Base-by-base conservation (phyloP, 139 green algal species). In the Chlamydomonas sp. region DNA sequence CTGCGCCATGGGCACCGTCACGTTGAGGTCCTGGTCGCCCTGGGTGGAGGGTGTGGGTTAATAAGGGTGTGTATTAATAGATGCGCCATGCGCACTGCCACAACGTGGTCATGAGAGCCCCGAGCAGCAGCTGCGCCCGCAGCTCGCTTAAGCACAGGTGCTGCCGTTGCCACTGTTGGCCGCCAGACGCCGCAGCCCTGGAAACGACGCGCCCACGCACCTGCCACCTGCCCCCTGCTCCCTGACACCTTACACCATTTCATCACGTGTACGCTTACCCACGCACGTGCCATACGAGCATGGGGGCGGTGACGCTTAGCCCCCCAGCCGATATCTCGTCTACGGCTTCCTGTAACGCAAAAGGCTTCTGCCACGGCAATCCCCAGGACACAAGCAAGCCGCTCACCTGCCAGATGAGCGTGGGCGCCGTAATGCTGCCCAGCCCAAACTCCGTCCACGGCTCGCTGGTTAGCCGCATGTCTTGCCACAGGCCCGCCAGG, bases 391-490 rank as follows among this genome's bases (percentile, higher is more conserved):
- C 75, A 57, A 3, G 57, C 8, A 2, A 18, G 57, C 9, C 9
- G 14, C 64, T 49, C 15, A 79, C 81, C 81, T 86, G 81, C 81
- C 81, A 86, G 8, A 86, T 77, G 60, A 86, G 69, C 69, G 81
- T 86, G 81, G 81, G 81, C 59, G 69, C 81, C 2, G 59, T 79
- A 59, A 86, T 86, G 18, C 69, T 59, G 59, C 61, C 81, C 59
- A 86, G 81, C 31, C 59, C 59, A 68, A 86, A 69, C 6, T 60
- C 68, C 31, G 31, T 49, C 81, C 81, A 86, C 16, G 81, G 81
- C 81, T 86, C 81, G 5, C 59, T 72, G 0, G 81, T 86, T 8
- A 86, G 81, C 69, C 81, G 68, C 81, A 86, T 86, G 69, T 86
- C 81, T 5, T 2, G 49, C 68, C 69, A 86, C 69, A 86, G 81